Base-by-base conservation (phyloP, 148 eudicot genomes). In the Fallopia convolvulus region DNA sequence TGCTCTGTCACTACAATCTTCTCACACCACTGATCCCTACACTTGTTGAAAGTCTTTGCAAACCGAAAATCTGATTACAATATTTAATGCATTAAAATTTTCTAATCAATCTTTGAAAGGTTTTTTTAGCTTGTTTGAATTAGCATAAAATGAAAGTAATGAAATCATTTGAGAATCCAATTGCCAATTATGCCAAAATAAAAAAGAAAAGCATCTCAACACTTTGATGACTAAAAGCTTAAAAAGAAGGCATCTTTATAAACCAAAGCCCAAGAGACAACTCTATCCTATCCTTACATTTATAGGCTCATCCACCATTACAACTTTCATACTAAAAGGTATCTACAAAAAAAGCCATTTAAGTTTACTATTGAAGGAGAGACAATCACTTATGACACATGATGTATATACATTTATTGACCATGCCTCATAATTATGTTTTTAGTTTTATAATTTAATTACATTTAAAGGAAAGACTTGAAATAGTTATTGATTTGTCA, bases 221-320 rank as follows among this genome's bases (percentile, higher is more conserved):
- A 68, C 40, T 39, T 63, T 63, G 70, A 63, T 63, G 70, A 23
- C 39, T 26, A 63, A 63, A 61, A 61, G 68, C 36, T 61, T 61
- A 20, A 9, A 61, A 61, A 61, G 68, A 61, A 61, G 36, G 68
- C 41, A 66, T 66, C 72, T 66, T 60, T 66, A 15, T 14, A 66
- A 13, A 6, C 20, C 60, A 5, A 66, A 15, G 41, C 18, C 41
- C 18, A 4, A 66, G 46, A 65, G 41, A 68, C 72, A 68, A 61
- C 12, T 11, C 70, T 61, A 61, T 14, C 26, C 10, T 55, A 61
- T 23, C 33, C 5, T 8, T 8, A 44, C 47, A 44, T 44, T 44
- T 44, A 36, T 36, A 36, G 66, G 26, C 66, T 23, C 18, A 12
- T 5, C 41, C 8, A 10, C 17, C 32, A 6, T 14, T 32, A n/a